These are phyloP conservation scores for Aureobasidium zeae DNA, from an alignment of 2,329 filamentous ascomycete species.

Conservation along the genomic window DNA sequence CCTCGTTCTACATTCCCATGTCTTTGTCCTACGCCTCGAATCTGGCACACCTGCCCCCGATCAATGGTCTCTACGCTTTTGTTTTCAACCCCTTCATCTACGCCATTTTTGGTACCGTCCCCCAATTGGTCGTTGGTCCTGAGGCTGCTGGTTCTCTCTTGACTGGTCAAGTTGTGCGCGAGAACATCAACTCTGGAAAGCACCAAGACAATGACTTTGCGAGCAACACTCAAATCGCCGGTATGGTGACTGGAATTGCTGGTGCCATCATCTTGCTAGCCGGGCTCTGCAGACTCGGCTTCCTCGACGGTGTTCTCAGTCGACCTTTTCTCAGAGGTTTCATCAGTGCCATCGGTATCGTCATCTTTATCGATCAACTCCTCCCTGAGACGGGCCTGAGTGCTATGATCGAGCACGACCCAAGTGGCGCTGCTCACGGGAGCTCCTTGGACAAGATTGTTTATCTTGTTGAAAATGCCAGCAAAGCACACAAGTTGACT, in stretches of 20 bases:
- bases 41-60: conserved; percentile 81
- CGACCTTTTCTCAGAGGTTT: conserved; percentile 88
- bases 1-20: conserved; percentile 98
- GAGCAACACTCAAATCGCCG: conserved; percentile 73
- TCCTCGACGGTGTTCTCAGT: conserved; percentile 88
- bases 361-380: conserved; percentile 90
- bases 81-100: conserved; percentile 89
- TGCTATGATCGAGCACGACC: conserved; percentile 49
- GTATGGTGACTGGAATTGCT: conserved; percentile 78
- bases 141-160: conserved; percentile 90
- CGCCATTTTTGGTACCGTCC: conserved; percentile 80
- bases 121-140: conserved; percentile 87
- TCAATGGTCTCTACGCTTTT: conserved; percentile 90
- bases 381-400: conserved; percentile 80
- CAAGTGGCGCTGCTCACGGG: conserved; percentile 61
- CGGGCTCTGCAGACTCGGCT: conserved; percentile 76
- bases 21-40: conserved; percentile 87
- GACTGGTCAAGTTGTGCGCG: conserved; percentile 75
- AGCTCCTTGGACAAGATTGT: conserved; percentile 77
- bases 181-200: conserved; percentile 60
- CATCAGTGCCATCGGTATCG: conserved; percentile 92
- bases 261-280: conserved; percentile 83
- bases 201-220: conserved; percentile 57
- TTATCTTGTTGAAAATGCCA: conserved; percentile 63
- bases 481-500: conserved; percentile 63